Percentiles rank a stretch among this genome's conserved stretches.
phyloP scores from a whole-genome alignment of 176 grass and related monocot genomes.

The Aechmea fasciata region DNA sequence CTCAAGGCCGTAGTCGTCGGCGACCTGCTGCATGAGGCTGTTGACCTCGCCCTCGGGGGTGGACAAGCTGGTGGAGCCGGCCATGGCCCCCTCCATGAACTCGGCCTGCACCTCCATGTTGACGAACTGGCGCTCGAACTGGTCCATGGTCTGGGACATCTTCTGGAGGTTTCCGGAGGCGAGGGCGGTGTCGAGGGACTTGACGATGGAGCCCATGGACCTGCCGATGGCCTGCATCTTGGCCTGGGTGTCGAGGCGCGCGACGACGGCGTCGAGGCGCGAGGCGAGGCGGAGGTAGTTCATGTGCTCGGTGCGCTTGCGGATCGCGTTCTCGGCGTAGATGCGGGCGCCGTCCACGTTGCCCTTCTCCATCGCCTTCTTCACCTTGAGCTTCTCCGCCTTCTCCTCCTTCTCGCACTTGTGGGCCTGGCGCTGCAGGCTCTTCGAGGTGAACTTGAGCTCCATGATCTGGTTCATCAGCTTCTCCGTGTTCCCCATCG shows the following conservation, averaged over 20 bases:
- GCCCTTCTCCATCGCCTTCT: conserved; percentile 97
- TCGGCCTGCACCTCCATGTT: conserved; percentile 99
- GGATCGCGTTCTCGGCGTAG: conserved; percentile 97
- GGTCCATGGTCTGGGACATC: conserved; percentile 95
- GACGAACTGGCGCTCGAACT: conserved; percentile 79
- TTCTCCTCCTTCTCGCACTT: conserved; percentile 99
- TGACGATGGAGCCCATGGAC: conserved; percentile 81
- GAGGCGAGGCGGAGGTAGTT: conserved; percentile 86
- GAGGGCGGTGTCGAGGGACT: conserved; percentile 75
- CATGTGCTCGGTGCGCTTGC: conserved; percentile 96
- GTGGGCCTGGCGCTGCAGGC: conserved; percentile 77
- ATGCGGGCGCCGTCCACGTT: conserved; percentile 93
- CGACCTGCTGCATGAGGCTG: conserved; percentile 69
- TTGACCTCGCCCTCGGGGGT: conserved; percentile 94
- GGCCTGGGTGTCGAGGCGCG: conserved; percentile 86
- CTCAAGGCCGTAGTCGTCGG: conserved; percentile 5
- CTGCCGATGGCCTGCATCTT: conserved; percentile 97
- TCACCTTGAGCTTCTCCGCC: conserved; percentile 93
- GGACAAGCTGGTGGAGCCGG: conserved; percentile 69
- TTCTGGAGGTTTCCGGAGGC: conserved; percentile 81
- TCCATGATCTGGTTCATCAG: conserved; percentile 97
- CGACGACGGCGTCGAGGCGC: conserved; percentile 90
- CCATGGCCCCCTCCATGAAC: conserved; percentile 98
- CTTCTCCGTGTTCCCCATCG: conserved; percentile 93
- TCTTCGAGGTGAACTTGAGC: conserved; percentile 89